Evolutionary conservation across 2,329 filamentous ascomycete species (phyloP).

Genomic region (Curvularia hawaiiensis): DNA sequence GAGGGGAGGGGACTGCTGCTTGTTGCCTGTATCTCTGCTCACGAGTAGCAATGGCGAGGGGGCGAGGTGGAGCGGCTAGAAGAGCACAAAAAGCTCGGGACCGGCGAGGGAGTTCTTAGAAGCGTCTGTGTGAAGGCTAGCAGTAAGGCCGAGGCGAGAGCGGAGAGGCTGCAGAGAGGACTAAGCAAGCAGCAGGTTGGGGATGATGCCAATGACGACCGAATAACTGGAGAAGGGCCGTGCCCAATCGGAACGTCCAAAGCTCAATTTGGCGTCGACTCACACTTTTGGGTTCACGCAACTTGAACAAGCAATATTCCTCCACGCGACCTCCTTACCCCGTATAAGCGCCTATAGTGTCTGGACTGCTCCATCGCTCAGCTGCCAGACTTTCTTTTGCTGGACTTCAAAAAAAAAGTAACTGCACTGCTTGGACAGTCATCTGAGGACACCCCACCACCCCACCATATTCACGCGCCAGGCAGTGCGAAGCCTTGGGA

Average conservation of each 20-base stretch:
- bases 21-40: background rate
- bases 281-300: constrained; percentile 6
- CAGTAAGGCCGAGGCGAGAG: constrained; percentile 11
- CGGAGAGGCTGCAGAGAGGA: constrained; percentile 2
- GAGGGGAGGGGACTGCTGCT: background rate
- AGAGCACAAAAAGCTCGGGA: background rate
- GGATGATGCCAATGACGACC: constrained; percentile 34
- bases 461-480: constrained; percentile 23
- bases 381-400: background rate
- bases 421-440: background rate
- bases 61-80: background rate
- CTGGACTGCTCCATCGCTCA: background rate
- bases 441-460: constrained; percentile 24
- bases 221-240: constrained; percentile 14
- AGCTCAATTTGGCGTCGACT: constrained; percentile 17
- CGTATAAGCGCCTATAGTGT: background rate
- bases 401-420: background rate
- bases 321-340: background rate
- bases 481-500: constrained; percentile 6
- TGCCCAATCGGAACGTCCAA: constrained; percentile 16
- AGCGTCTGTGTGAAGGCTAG: background rate
- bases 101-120: constrained; percentile 1
- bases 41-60: background rate
- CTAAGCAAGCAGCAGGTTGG: constrained; percentile 34
- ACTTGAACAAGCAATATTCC: constrained; percentile 9